A percentile compares a stretch with the other conserved stretches of the same genome.
phyloP scores from a whole-genome alignment of 345 rosid species.

The Euclidium syriacum region DNA sequence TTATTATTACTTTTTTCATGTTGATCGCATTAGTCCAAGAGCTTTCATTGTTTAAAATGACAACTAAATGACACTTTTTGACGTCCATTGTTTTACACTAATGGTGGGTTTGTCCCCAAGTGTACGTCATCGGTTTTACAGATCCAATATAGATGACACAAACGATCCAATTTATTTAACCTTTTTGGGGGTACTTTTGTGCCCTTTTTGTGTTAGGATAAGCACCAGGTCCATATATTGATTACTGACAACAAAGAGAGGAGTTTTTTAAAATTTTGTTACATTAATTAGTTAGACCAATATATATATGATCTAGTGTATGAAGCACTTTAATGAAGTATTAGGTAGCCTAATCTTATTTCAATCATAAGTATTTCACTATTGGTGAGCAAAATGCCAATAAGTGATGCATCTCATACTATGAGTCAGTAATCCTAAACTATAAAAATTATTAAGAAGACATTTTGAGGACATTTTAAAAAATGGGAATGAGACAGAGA shows the following conservation, averaged over 20 bases:
- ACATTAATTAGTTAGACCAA: neutral
- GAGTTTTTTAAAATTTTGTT: neutral
- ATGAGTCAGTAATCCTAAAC: neutral
- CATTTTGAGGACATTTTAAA: slow-evolving; percentile 4
- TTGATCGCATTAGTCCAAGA: neutral
- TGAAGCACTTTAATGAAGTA: slow-evolving; percentile 15
- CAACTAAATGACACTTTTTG: slow-evolving; percentile 6
- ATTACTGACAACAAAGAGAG: slow-evolving; percentile 1
- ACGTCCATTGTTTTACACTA: neutral
- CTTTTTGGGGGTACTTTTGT: slow-evolving; percentile 9
- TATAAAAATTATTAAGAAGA: neutral
- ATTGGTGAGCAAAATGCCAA: slow-evolving; percentile 21
- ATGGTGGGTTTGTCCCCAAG: slow-evolving; percentile 15
- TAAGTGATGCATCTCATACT: slow-evolving; percentile 1
- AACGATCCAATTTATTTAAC: neutral
- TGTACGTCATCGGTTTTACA: slow-evolving; percentile 16
- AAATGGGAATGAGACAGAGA: neutral
- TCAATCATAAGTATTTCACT: slow-evolving; percentile 4
- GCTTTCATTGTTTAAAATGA: neutral
- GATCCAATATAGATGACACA: slow-evolving; percentile 31
- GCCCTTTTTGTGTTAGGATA: slow-evolving; percentile 24
- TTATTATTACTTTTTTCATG: neutral
- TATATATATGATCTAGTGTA: slow-evolving; percentile 1
- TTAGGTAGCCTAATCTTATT: slow-evolving; percentile 32
- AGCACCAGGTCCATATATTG: slow-evolving; percentile 20